A percentile compares a stretch with the other conserved stretches of the same genome.
These are phyloP conservation scores for Aspergillus proliferans DNA, from an alignment of 2,329 filamentous ascomycete species.

Conservation along the genomic window DNA sequence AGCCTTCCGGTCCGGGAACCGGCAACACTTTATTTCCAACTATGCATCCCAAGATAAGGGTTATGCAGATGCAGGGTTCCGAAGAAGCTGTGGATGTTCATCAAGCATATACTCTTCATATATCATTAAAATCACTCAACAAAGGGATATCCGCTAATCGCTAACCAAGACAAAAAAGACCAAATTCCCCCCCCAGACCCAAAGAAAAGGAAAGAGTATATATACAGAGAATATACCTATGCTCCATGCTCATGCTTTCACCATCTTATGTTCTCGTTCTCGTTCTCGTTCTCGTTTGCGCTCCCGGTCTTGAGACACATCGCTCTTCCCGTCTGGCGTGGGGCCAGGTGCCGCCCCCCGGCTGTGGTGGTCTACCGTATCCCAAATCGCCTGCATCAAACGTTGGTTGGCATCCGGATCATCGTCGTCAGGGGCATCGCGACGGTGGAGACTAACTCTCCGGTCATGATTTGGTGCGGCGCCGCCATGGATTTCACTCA, in stretches of 20 bases:
- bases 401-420: slow-evolving; percentile 35
- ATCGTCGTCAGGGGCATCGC: slow-evolving; percentile 23
- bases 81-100: too few species aligned
- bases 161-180: slow-evolving; percentile 9
- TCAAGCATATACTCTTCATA: too few species aligned
- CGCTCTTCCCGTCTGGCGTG: slow-evolving; percentile 8
- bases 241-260: slow-evolving; percentile 9
- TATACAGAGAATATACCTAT: slow-evolving; percentile 4
- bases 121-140: too few species aligned
- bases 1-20: too few species aligned
- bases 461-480: slow-evolving; percentile 14
- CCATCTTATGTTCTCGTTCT: slow-evolving; percentile 23
- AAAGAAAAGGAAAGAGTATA: slow-evolving; percentile 5
- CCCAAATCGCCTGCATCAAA: slow-evolving; percentile 38
- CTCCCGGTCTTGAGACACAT: slow-evolving; percentile 4
- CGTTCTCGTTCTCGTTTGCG: slow-evolving; percentile 8
- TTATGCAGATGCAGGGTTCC: too few species aligned
- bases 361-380: slow-evolving; percentile 36
- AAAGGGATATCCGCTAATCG: slow-evolving; percentile 20
- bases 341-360: slow-evolving; percentile 26
- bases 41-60: too few species aligned
- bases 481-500: slow-evolving; percentile 31
- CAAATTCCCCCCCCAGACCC: not conserved
- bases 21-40: too few species aligned
- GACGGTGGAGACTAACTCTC: slow-evolving; percentile 14